Percentiles rank a stretch among this genome's conserved stretches.
phyloP scores from a whole-genome alignment of 495 filamentous ascomycete genomes.

The Penicillium waksmanii region DNA sequence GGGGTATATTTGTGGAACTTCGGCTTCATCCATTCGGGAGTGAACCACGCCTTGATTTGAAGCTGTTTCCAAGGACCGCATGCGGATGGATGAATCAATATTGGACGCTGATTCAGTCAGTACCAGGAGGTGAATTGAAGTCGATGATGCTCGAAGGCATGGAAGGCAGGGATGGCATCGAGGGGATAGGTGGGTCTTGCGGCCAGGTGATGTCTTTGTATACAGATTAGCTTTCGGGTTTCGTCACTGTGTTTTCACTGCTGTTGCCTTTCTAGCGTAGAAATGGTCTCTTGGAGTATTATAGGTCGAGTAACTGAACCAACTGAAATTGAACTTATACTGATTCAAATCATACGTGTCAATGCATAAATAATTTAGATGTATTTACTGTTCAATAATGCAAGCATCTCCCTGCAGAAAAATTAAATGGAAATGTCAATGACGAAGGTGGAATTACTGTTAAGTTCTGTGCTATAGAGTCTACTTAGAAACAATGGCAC shows the following conservation, averaged over 20 bases:
- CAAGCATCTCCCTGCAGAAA: too few relatives aligned
- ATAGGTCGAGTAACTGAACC: too few relatives aligned
- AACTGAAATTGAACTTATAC: too few relatives aligned
- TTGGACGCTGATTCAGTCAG: slow-evolving; percentile 10
- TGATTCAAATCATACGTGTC: too few relatives aligned
- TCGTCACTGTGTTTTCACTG: slow-evolving; percentile 15
- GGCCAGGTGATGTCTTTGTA: slow-evolving; percentile 19
- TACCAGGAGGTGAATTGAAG: slow-evolving; percentile 15
- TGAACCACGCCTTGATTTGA: slow-evolving; percentile 9
- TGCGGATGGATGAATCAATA: slow-evolving; percentile 15
- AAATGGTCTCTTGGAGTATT: not conserved
- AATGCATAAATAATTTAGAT: too few relatives aligned
- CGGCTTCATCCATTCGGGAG: slow-evolving; percentile 7
- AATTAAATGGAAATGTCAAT: not conserved
- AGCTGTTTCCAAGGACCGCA: slow-evolving; percentile 17
- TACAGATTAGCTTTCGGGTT: slow-evolving; percentile 11
- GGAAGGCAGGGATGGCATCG: not conserved
- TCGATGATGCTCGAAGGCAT: slow-evolving; percentile 32
- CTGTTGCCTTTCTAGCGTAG: not conserved
- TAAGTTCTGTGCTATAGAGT: not conserved
- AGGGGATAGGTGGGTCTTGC: slow-evolving; percentile 19
- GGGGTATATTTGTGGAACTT: not conserved
- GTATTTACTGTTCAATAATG: too few relatives aligned
- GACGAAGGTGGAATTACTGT: not conserved
- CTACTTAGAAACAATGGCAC: slow-evolving; percentile 1